A percentile compares a stretch with the other conserved stretches of the same genome.
Evolutionary conservation across 2,329 filamentous ascomycete species (phyloP).

Genomic region (Nigrospora osmanthi): DNA sequence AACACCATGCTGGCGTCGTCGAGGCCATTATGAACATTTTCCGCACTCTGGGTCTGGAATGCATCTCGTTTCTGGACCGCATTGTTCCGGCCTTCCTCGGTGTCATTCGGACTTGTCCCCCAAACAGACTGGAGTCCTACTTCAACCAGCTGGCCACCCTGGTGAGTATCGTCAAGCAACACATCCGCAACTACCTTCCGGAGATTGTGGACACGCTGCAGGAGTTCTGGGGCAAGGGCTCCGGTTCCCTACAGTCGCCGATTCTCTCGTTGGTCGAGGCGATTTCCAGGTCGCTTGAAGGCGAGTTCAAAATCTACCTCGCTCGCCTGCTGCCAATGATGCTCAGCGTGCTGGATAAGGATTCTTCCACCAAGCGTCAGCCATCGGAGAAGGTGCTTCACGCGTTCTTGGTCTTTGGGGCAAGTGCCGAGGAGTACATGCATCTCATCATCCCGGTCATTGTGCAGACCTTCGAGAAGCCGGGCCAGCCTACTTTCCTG

Average conservation of each 20-base stretch:
- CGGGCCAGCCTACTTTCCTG: conserved; percentile 69
- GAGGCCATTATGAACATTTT: conserved; percentile 99
- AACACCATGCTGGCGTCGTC: conserved; percentile 89
- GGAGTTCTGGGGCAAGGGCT: conserved; percentile 78
- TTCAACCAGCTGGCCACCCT: conserved; percentile 94
- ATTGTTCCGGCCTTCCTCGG: conserved; percentile 91
- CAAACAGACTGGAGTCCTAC: conserved; percentile 80
- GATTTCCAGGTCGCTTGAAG: conserved; percentile 86
- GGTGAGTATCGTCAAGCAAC: conserved; percentile 91
- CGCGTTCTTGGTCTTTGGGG: conserved; percentile 90
- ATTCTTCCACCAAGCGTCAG: conserved; percentile 64
- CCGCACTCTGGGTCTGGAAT: conserved; percentile 90
- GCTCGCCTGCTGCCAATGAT: conserved; percentile 85
- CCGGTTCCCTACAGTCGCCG: conserved; percentile 75
- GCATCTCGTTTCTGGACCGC: conserved; percentile 86
- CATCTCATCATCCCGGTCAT: conserved; percentile 95
- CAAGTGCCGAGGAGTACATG: conserved; percentile 98
- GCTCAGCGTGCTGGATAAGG: conserved; percentile 88
- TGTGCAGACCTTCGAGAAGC: conserved; percentile 87
- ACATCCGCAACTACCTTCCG: conserved; percentile 84
- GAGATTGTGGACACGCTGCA: conserved; percentile 80
- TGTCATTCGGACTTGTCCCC: conserved; percentile 76
- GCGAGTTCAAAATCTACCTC: conserved; percentile 95
- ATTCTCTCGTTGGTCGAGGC: conserved; percentile 90
- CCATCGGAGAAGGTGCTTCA: conserved; percentile 89